Evolutionary conservation across 2,329 filamentous ascomycete genomes (phyloP).

Genomic region (Curvularia eragrostidis): DNA sequence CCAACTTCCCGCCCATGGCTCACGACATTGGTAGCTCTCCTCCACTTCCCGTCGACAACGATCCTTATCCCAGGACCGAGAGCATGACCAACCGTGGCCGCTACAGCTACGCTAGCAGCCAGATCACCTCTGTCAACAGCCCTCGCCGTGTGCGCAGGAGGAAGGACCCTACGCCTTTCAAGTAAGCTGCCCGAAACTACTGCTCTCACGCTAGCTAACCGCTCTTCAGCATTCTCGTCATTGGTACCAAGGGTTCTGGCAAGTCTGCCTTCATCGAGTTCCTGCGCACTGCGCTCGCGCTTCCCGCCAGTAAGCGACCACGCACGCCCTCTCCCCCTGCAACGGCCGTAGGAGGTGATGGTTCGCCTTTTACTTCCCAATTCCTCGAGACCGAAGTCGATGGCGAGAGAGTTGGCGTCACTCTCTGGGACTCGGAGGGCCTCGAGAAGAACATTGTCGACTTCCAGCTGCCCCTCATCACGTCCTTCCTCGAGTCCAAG

Average conservation of each 20-base stretch:
- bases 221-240: conserved; percentile 76
- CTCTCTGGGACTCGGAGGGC: conserved; percentile 95
- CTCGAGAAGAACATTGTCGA: conserved; percentile 95
- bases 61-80: conserved; percentile 83
- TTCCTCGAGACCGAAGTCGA: conserved; percentile 96
- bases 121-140: conserved; percentile 89
- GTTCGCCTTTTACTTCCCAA: conserved; percentile 75
- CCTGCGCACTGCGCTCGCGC: conserved; percentile 81
- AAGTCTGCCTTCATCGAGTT: conserved; percentile 98
- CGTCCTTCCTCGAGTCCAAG: conserved; percentile 92
- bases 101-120: conserved; percentile 94
- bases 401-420: conserved; percentile 86
- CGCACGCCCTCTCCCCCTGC: conserved; percentile 51
- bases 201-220: conserved; percentile 21
- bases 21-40: conserved; percentile 59
- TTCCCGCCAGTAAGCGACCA: conserved; percentile 78
- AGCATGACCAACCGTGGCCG: conserved; percentile 97
- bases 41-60: conserved; percentile 62
- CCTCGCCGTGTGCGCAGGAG: conserved; percentile 87
- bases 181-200: conserved; percentile 68
- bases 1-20: conserved; percentile 45
- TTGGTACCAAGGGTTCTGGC: conserved; percentile 85
- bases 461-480: conserved; percentile 89
- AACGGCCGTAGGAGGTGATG: conserved; percentile 53
- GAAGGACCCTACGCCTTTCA: conserved; percentile 98